These are phyloP conservation scores for Pythium dissimile DNA, from an alignment of 352 stramenopile species.

Conservation along the genomic window DNA sequence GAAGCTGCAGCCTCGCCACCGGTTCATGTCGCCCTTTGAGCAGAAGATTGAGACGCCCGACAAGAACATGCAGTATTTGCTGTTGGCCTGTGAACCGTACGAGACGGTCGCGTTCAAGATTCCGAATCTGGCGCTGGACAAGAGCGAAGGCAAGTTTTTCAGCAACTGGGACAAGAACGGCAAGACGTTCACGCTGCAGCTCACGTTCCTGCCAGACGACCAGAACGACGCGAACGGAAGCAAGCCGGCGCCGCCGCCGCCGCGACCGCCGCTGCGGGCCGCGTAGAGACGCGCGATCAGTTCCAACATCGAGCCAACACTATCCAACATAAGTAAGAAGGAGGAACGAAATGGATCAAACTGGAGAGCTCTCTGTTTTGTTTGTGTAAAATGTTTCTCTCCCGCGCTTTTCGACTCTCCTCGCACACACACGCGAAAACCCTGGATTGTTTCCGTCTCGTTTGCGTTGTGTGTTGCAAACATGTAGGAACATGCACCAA, in stretches of 20 bases:
- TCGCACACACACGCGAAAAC: too few species aligned
- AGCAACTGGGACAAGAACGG: slow-evolving; percentile 96
- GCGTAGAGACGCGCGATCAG: slow-evolving; percentile 29
- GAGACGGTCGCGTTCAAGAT: slow-evolving; percentile 99
- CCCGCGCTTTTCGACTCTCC: too few species aligned
- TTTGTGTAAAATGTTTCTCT: too few species aligned
- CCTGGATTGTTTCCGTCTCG: too few species aligned
- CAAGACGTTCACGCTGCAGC: slow-evolving; percentile 95
- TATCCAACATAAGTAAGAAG: too few species aligned
- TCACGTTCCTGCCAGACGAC: slow-evolving; percentile 51
- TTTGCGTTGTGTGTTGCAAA: too few species aligned
- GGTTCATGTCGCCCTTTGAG: slow-evolving; percentile 99
- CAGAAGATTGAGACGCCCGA: slow-evolving; percentile 97
- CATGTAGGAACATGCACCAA: background rate
- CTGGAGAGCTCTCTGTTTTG: too few species aligned
- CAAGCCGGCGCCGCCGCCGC: slow-evolving; percentile 51
- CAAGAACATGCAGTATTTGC: slow-evolving; percentile 94
- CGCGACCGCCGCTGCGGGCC: slow-evolving; percentile 25
- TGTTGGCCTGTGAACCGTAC: slow-evolving; percentile 99
- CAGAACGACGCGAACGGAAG: slow-evolving; percentile 18
- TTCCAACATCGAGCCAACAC: too few species aligned
- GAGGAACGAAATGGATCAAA: too few species aligned
- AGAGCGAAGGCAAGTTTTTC: slow-evolving; percentile 94
- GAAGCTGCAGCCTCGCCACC: slow-evolving; percentile 93
- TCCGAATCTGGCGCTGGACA: slow-evolving; percentile 95